These are phyloP conservation scores for Pisolithus microcarpus DNA, from an alignment of 768 basidiomycete species.

Conservation along the genomic window DNA sequence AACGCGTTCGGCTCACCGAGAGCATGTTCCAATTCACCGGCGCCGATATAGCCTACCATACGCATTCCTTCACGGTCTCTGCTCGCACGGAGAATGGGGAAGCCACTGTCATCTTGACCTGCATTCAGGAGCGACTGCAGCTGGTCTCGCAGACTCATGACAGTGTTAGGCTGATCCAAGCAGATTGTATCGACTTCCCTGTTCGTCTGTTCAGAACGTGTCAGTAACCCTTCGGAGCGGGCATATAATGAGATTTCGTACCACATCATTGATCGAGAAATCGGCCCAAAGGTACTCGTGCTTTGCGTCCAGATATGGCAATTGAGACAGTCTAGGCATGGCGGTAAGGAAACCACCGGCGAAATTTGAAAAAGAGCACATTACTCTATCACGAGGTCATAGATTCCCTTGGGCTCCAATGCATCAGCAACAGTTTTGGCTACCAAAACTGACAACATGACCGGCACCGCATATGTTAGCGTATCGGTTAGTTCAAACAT, in stretches of 20 bases:
- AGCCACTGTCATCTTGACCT: slow-evolving; percentile 73
- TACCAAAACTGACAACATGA: slow-evolving; percentile 83
- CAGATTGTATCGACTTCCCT: slow-evolving; percentile 63
- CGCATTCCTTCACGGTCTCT: slow-evolving; percentile 40
- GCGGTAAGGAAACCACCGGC: neutral
- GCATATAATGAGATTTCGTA: slow-evolving; percentile 32
- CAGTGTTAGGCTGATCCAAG: slow-evolving; percentile 68
- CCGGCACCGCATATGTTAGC: slow-evolving; percentile 83
- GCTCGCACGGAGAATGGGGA: slow-evolving; percentile 70
- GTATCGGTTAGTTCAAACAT: slow-evolving; percentile 94
- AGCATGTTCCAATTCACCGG: slow-evolving; percentile 91
- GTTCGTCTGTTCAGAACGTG: slow-evolving; percentile 45
- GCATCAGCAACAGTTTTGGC: slow-evolving; percentile 30
- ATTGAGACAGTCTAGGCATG: slow-evolving; percentile 54
- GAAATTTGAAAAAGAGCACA: slow-evolving; percentile 7
- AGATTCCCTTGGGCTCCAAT: slow-evolving; percentile 77
- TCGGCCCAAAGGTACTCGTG: slow-evolving; percentile 84
- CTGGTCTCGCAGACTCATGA: slow-evolving; percentile 64
- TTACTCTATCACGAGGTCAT: slow-evolving; percentile 89
- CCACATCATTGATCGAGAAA: slow-evolving; percentile 70
- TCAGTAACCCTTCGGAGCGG: neutral
- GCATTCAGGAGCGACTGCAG: slow-evolving; percentile 50
- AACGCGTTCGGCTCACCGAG: slow-evolving; percentile 47
- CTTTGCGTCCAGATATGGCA: slow-evolving; percentile 91
- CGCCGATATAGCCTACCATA: slow-evolving; percentile 86